Base-by-base conservation (phyloP, 495 filamentous ascomycete species). In the Lophiotrema nucula region DNA sequence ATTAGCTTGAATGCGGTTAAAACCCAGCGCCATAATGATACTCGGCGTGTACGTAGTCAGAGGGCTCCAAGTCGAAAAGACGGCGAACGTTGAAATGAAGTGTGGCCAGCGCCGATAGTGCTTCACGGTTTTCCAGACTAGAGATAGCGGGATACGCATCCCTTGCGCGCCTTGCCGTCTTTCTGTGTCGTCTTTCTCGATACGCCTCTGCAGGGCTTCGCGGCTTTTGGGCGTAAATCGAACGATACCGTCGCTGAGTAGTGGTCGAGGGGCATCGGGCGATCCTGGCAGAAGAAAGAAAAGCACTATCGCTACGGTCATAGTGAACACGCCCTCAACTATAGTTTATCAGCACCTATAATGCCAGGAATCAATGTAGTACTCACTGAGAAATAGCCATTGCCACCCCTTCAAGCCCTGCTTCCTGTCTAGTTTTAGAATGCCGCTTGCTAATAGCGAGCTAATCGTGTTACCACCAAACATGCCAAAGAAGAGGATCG, bases 401-500 rank as follows among this genome's bases (percentile, higher is more conserved):
- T 47, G 44, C 44, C 44, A 47, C 4, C 44, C 44, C 11, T 23
- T 27, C 10, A 47, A 8, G 19, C 44, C 44, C 10, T 47, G 44
- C 12, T 47, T 5, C 18, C 44, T 22, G 5, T 19, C 24, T 11
- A 47, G 44, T 22, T 47, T 47, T 18, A 47, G 18, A 19, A 47
- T 47, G 8, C 44, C 44, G 18, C 44, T 47, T 12, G 44, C 44
- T 6, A 47, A 19, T 18, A 47, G 44, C 24, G 44, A 22, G 24
- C 44, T 47, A 6, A 47, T 47, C 4, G 44, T 22, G 18, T 47
- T 47, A 12, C 44, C 44, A 26, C 44, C 44, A 27, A 47, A 47
- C 44, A 47, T 51, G 15, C 47, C 27, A 19, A 51, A 51, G 27
- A 37, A 51, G 47, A 51, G 39, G 5, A 51, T 12, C 15, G 35